These are phyloP conservation scores for Kalmusia sp. DNA, from an alignment of 2,329 filamentous ascomycete genomes.

Conservation along the genomic window DNA sequence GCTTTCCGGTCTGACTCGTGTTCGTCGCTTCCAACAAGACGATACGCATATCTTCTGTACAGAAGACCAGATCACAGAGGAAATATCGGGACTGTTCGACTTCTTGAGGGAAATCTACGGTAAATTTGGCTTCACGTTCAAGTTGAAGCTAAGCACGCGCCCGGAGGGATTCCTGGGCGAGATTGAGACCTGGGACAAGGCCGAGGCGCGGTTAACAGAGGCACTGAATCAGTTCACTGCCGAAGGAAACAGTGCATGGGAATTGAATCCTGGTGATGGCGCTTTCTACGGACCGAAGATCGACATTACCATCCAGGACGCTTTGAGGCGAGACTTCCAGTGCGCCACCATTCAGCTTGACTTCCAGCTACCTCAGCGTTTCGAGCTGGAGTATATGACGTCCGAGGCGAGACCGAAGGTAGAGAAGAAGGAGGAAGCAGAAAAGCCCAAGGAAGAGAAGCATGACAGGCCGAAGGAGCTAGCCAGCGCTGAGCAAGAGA, in stretches of 20 bases:
- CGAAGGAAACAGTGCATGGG: constrained; percentile 74
- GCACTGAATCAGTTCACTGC: constrained; percentile 77
- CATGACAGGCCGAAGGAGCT: constrained; percentile 27
- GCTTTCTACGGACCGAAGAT: constrained; percentile 99
- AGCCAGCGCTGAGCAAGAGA: constrained; percentile 31
- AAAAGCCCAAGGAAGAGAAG: constrained; percentile 47
- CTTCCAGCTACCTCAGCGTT: constrained; percentile 84
- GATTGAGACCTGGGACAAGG: constrained; percentile 85
- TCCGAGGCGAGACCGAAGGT: constrained; percentile 62
- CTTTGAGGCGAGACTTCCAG: constrained; percentile 82
- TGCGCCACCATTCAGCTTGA: constrained; percentile 95
- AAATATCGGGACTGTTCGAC: constrained; percentile 85
- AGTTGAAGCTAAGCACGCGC: constrained; percentile 91
- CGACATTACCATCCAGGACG: constrained; percentile 92
- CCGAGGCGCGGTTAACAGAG: constrained; percentile 79
- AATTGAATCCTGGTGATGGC: constrained; percentile 91
- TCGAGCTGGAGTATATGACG: constrained; percentile 86
- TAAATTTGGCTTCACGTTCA: constrained; percentile 87
- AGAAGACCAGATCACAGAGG: constrained; percentile 75
- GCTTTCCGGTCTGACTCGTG: constrained; percentile 86
- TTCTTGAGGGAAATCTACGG: constrained; percentile 84
- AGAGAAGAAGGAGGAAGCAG: constrained; percentile 53
- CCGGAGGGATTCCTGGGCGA: constrained; percentile 89
- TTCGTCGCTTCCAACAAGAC: constrained; percentile 94
- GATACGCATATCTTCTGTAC: constrained; percentile 97